phyloP scores from a whole-genome alignment of 768 basidiomycete species.

The Zangia roseola region DNA sequence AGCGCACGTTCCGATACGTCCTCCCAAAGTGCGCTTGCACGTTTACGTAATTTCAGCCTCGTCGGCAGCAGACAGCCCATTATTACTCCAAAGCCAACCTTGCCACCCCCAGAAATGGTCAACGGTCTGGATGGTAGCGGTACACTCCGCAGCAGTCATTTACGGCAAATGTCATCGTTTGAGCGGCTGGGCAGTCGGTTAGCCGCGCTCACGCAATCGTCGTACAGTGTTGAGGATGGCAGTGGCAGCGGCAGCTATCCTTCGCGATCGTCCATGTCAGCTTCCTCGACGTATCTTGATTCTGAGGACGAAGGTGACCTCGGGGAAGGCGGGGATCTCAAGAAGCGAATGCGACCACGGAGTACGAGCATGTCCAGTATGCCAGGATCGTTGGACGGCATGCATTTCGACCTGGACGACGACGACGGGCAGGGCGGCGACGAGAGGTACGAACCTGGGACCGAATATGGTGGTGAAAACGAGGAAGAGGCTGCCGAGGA shows the following conservation, averaged over 20 bases:
- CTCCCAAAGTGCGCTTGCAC: constrained; percentile 65
- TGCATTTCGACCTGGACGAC: constrained; percentile 54
- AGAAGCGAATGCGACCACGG: constrained; percentile 41
- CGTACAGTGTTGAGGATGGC: constrained; percentile 26
- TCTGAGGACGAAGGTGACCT: constrained; percentile 48
- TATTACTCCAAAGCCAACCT: constrained; percentile 25
- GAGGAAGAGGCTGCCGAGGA: constrained; percentile 68
- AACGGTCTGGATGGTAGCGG: constrained; percentile 1
- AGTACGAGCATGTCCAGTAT: constrained; percentile 77
- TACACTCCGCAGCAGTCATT: constrained; percentile 39
- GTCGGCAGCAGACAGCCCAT: constrained; percentile 49
- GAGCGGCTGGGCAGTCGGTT: constrained; percentile 66
- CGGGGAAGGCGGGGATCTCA: constrained; percentile 37
- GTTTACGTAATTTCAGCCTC: constrained; percentile 78
- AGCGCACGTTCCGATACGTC: constrained; percentile 92
- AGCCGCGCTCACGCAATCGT: constrained; percentile 44
- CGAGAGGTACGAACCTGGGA: too few species aligned
- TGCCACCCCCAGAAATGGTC: constrained; percentile 22
- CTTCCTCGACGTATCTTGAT: constrained; percentile 47
- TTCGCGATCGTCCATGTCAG: constrained; percentile 52
- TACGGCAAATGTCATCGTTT: constrained; percentile 75
- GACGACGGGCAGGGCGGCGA: constrained; percentile 41
- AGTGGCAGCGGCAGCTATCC: constrained; percentile 51
- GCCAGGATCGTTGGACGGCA: constrained; percentile 77
- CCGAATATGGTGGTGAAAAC: constrained; percentile 41